Conservation (phyloP, 31 red algal species). For the Odonthalia washingtoniensis region DNA sequence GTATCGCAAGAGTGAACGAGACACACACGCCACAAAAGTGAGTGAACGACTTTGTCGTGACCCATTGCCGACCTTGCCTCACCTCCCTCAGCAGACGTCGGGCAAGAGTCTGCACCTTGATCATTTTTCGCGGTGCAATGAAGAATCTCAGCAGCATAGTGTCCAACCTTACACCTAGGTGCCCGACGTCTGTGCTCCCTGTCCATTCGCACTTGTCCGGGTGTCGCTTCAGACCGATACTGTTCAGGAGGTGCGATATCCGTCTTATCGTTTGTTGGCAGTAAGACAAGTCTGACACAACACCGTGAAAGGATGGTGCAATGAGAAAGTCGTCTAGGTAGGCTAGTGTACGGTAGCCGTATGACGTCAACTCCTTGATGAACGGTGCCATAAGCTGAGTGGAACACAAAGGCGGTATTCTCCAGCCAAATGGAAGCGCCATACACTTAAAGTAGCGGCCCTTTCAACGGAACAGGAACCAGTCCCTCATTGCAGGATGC, state of each 20-base stretch:
- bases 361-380: slow-evolving; percentile 16
- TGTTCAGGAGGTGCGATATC: slow-evolving; percentile 9
- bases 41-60: background rate
- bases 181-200: slow-evolving; percentile 32
- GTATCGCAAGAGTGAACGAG: slow-evolving; percentile 35
- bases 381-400: slow-evolving; percentile 45
- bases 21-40: slow-evolving; percentile 50
- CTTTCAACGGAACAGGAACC: slow-evolving; percentile 56
- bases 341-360: slow-evolving; percentile 43
- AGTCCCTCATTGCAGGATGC: slow-evolving; percentile 16
- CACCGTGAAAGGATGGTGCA: slow-evolving; percentile 9
- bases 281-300: background rate
- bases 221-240: slow-evolving; percentile 20
- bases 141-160: slow-evolving; percentile 19
- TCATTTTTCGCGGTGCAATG: slow-evolving; percentile 34
- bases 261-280: background rate
- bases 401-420: slow-evolving; percentile 21
- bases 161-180: slow-evolving; percentile 48
- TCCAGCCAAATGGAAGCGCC: slow-evolving; percentile 50
- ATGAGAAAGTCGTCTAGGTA: slow-evolving; percentile 69
- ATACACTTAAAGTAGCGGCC: slow-evolving; percentile 47
- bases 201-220: slow-evolving; percentile 35
- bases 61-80: slow-evolving; percentile 26
- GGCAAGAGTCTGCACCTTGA: slow-evolving; percentile 17
- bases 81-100: slow-evolving; percentile 18